Percentiles rank a stretch among this genome's conserved stretches.
Conservation (phyloP, 169 alveolate species). For the Eimeria zaria region DNA sequence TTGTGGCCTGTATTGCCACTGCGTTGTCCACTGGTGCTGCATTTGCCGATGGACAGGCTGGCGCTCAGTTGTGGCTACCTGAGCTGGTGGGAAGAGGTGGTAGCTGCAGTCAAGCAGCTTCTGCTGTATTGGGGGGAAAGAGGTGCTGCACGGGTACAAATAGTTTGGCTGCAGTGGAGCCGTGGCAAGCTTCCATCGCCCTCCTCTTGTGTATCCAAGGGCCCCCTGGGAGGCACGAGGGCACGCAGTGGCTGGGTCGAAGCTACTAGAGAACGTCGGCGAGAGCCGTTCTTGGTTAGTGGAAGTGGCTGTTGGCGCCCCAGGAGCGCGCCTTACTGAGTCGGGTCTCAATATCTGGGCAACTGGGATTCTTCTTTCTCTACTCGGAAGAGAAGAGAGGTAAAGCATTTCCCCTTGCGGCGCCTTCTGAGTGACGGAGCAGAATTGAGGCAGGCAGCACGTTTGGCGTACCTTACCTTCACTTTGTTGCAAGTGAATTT, state of each 20-base stretch:
- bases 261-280: not conserved
- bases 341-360: not conserved
- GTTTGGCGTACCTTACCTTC: not conserved
- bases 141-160: not conserved
- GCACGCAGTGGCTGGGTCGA: not conserved
- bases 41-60: conserved; percentile 2
- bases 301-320: not conserved
- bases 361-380: conserved; percentile 32
- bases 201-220: not conserved
- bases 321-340: not conserved
- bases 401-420: not conserved
- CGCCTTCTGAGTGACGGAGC: not conserved
- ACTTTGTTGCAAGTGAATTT: not conserved
- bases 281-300: not conserved
- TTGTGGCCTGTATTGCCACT: conserved; percentile 15
- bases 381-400: not conserved
- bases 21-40: conserved; percentile 10
- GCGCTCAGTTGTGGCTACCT: not conserved
- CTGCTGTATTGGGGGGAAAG: conserved; percentile 12
- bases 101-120: conserved; percentile 1
- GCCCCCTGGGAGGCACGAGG: not conserved
- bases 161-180: not conserved
- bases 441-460: conserved; percentile 9
- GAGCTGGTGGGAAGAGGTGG: conserved; percentile 14
- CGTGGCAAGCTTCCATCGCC: not conserved